A percentile compares a stretch with the other conserved stretches of the same genome.
Conservation (phyloP, 1,139 yeast genomes). For the Entelexis paramagnoliae region DNA sequence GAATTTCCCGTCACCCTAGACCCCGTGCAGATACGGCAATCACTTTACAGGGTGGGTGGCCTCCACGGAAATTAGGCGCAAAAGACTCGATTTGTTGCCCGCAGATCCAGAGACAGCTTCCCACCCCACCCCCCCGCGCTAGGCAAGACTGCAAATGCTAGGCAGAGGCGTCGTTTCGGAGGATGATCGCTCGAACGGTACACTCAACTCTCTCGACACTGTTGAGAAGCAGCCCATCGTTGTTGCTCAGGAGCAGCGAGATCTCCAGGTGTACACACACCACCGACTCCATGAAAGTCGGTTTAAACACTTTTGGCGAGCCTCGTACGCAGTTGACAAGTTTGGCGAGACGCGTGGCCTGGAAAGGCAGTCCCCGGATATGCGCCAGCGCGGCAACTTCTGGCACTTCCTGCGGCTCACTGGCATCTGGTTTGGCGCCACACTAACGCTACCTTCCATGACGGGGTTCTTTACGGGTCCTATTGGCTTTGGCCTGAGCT, state of each 20-base stretch:
- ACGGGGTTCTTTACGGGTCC: slow-evolving; percentile 72
- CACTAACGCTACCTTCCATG: slow-evolving; percentile 79
- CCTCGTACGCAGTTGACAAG: slow-evolving; percentile 36
- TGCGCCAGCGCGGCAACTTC: slow-evolving; percentile 44
- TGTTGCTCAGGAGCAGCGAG: not conserved
- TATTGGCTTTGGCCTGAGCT: slow-evolving; percentile 53
- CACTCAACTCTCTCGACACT: not conserved
- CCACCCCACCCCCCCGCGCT: too few relatives aligned
- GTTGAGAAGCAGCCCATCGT: not conserved
- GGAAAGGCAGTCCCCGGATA: slow-evolving; percentile 62
- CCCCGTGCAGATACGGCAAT: not conserved
- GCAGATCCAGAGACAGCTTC: not conserved
- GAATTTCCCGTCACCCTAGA: not conserved
- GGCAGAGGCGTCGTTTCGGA: not conserved
- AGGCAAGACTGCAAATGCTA: not conserved
- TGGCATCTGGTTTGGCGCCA: slow-evolving; percentile 75
- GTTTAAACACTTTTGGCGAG: slow-evolving; percentile 26
- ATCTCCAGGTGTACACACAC: slow-evolving; percentile 14
- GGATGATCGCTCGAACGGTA: not conserved
- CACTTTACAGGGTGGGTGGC: not conserved
- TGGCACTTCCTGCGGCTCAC: slow-evolving; percentile 49
- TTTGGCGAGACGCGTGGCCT: slow-evolving; percentile 71
- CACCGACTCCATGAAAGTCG: slow-evolving; percentile 17
- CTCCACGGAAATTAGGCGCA: not conserved
- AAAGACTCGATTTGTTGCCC: not conserved